Evolutionary conservation across 2,329 filamentous ascomycete genomes (phyloP).

Genomic region (Trichoderma sp.): DNA sequence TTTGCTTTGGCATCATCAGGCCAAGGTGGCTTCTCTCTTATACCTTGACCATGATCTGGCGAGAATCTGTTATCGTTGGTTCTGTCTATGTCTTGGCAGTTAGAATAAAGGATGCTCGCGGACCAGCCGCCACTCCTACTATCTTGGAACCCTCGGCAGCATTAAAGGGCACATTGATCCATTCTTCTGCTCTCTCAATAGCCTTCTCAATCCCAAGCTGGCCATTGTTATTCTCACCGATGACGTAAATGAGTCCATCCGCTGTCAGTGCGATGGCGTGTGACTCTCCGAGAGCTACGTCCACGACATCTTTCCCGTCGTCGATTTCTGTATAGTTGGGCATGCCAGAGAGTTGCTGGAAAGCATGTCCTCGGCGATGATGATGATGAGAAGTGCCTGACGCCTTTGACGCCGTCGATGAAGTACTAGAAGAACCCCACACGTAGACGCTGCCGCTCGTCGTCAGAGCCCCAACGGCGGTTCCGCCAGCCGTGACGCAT

Average conservation of each 20-base stretch:
- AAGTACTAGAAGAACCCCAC: slow-evolving; percentile 51
- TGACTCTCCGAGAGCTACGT: slow-evolving; percentile 56
- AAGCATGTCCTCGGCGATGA: slow-evolving; percentile 33
- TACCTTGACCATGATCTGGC: no score
- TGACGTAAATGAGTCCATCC: slow-evolving; percentile 50
- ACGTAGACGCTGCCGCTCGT: slow-evolving; percentile 56
- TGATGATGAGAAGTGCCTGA: slow-evolving; percentile 24
- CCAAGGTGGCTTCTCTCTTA: neutral
- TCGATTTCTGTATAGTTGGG: slow-evolving; percentile 49
- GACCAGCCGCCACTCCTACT: slow-evolving; percentile 48
- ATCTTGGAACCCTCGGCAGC: slow-evolving; percentile 30
- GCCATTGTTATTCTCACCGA: slow-evolving; percentile 57
- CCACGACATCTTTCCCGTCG: slow-evolving; percentile 50
- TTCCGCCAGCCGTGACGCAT: slow-evolving; percentile 57
- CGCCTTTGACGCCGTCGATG: neutral
- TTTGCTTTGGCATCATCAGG: neutral
- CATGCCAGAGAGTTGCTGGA: slow-evolving; percentile 31
- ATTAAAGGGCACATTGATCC: slow-evolving; percentile 38
- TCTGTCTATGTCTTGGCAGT: slow-evolving; percentile 27
- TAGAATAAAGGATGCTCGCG: slow-evolving; percentile 50
- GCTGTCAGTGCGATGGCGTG: slow-evolving; percentile 58
- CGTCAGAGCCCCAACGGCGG: slow-evolving; percentile 57
- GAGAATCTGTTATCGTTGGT: neutral
- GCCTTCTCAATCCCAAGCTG: slow-evolving; percentile 51
- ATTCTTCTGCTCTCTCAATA: slow-evolving; percentile 29